Base-by-base conservation (phyloP, 768 basidiomycete species). In the Naganishia vaughanmartiniae region DNA sequence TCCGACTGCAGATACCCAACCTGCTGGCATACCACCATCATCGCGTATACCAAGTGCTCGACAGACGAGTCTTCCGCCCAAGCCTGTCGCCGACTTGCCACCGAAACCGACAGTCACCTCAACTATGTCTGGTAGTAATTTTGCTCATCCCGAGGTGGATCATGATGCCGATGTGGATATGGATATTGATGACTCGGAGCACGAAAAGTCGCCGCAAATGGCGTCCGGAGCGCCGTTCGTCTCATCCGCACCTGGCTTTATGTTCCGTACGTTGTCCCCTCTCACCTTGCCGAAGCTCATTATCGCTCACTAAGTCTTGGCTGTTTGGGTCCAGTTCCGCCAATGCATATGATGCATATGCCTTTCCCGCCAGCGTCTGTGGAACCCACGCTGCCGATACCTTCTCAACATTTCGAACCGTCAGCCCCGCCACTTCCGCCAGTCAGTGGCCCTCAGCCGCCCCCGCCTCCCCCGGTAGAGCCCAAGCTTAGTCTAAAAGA, bases 151-250 rank as follows among this genome's bases (percentile, higher is more conserved):
- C 5, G 39, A 26, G 28, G 39, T n/a, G 28, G 60, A 63, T 26
- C 42, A 63, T 42, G 60, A 63, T 14, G 60, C 24, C 10, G 60
- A 63, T 28, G 26, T 63, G 39, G 60, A 63, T 45, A 63, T 63
- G 60, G 60, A 63, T 30, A 63, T 63, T n/a, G 60, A 63, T 45
- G 48, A 51, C n/a, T 63, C 60, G 2, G 60, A 63, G 26, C 39
- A 45, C 17, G 60, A 63, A n/a, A 45, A 30, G 39, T 63, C 60
- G 21, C 60, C 60, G 14, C 24, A 30, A 17, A 24, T 63, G 36
- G 15, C 7, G 39, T 24, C 39, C 6, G 28, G 46, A 24, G 36
- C 26, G 26, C 33, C 60, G 39, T 26, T n/a, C 11, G 15, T 28
- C 6, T n/a, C 48, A n/a, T 15, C 39, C 2, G 60, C 36, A 45